These are phyloP conservation scores for Zasmidium citrigriseum DNA, from an alignment of 2,329 filamentous ascomycete genomes.

Conservation along the genomic window DNA sequence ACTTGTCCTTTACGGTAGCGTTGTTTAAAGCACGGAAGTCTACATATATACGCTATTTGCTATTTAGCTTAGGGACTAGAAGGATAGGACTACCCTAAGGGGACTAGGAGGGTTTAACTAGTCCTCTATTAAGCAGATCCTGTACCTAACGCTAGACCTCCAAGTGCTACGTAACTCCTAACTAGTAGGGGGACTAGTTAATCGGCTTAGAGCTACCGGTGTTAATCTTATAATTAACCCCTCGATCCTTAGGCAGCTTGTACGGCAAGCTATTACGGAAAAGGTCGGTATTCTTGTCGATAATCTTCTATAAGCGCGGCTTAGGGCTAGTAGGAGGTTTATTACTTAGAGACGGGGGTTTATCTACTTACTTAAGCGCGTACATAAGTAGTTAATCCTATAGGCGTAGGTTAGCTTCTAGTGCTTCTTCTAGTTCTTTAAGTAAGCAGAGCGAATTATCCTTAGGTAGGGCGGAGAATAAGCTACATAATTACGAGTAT, in stretches of 20 bases:
- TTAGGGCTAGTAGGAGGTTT: background rate
- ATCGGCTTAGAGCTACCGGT: background rate
- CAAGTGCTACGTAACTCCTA: too few species aligned
- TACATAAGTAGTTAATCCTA: background rate
- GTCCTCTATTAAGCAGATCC: too few species aligned
- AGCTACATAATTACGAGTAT: background rate
- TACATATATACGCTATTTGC: background rate
- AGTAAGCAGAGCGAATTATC: background rate
- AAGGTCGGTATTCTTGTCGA: background rate
- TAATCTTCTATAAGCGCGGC: background rate
- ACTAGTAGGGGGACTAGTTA: background rate
- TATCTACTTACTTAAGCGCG: background rate
- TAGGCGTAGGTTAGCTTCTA: background rate
- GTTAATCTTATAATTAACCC: background rate
- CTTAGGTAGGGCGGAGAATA: background rate
- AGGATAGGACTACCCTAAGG: too few species aligned
- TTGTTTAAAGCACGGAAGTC: background rate
- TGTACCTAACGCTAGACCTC: too few species aligned
- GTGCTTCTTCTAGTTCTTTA: background rate
- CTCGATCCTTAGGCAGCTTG: background rate
- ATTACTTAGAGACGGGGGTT: background rate
- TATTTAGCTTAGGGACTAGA: too few species aligned
- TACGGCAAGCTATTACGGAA: background rate
- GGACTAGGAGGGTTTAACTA: too few species aligned
- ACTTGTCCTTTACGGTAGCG: background rate